Base-by-base conservation (phyloP, 2,329 filamentous ascomycete species). In the Zymoseptoria tritici region DNA sequence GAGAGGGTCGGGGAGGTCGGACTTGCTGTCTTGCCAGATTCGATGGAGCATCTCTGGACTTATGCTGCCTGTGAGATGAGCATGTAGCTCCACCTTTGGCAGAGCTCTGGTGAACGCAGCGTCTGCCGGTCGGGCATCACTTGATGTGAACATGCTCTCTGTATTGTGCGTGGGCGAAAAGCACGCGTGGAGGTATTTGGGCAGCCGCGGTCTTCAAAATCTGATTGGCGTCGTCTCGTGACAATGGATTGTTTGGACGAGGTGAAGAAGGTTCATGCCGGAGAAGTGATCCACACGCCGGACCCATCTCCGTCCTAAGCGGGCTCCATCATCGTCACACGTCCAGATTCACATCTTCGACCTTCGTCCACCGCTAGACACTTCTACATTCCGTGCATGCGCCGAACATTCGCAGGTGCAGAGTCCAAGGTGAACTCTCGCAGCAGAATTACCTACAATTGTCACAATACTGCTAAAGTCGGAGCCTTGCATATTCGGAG, bases 11-110 rank as follows among this genome's bases (percentile, higher is more conserved):
- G 85, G 78, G 1, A 92, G 76, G 9, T 79, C 71, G 21, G 78
- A 70, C 4, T 80, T 51, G 54, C 60, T 81, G 83, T 71, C 86
- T 54, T 76, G 67, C 89, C 90, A 94, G 70, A 93, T 85, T 46
- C 89, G 82, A 70, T 91, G 88, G 1, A 94, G 83, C 62, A 84
- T 86, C 67, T 84, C 76, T 31, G 87, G 83, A 70, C 83, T 87
- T 72, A 94, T 90, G 72, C 87, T 91, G 57, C 90, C 89, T 49
- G 85, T 89, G 52, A 94, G 80, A 74, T 94, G 89, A 62, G 90
- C 89, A 68, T 94, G 90, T 57, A 93, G 82, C 86, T 79, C 77
- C 54, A 75, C 71, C 65, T 79, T 79, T n/a, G 77, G 76, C 54
- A 79, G 68, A 1, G 67, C 59, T 62, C 60, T 66, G 50, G 72